Evolutionary conservation across 768 basidiomycete genomes (phyloP), one percentile per base, ranked within the genome.

Genomic region (Naganishia kalamii): DNA sequence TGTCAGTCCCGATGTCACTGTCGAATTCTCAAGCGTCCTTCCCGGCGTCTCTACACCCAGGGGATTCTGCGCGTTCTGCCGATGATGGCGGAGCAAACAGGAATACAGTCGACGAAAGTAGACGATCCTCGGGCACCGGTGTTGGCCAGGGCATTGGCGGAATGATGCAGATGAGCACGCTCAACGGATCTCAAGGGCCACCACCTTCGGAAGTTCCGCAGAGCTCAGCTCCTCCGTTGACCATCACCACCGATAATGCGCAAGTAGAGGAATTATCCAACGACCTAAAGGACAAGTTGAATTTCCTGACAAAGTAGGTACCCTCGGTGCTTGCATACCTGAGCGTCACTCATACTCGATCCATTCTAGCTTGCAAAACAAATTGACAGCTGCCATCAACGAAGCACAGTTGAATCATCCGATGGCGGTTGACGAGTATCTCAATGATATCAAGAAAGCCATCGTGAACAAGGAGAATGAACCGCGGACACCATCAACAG

Each of bases 251-350:
- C 29, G 62, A 46, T 70, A 73, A 72, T 69, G 63, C 70, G 72
- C 62, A 63, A 62, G 65, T 65, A 2, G 67, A 65, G 21, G 74
- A 72, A n/a, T 65, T 74, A 35, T 66, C 73, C 1, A 57, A 50
- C n/a, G 74, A 76, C 30, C 70, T 75, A 63, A 65, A 70, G 29
- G 73, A 77, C 21, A 75, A 77, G 66, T 49, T 76, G 23, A 69
- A 59, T 8, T 60, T 77, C 23, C 61, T 77, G 29, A 75, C 76
- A 29, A 70, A 71, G 75, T 75, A 60, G 69, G 74, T 72, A 13
- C 27, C 11, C 21, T n/a, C 41, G 7, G 19, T 19, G 3, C 4
- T 10, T 5, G 27, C 32, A 57, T 29, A 62, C 29, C 10, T 2
- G 7, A 17, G 21, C 11, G 2, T 21, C 1, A 33, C 54, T 65